These are phyloP conservation scores for Pyricularia sp. DNA, from an alignment of 2,329 filamentous ascomycete species.

Conservation along the genomic window DNA sequence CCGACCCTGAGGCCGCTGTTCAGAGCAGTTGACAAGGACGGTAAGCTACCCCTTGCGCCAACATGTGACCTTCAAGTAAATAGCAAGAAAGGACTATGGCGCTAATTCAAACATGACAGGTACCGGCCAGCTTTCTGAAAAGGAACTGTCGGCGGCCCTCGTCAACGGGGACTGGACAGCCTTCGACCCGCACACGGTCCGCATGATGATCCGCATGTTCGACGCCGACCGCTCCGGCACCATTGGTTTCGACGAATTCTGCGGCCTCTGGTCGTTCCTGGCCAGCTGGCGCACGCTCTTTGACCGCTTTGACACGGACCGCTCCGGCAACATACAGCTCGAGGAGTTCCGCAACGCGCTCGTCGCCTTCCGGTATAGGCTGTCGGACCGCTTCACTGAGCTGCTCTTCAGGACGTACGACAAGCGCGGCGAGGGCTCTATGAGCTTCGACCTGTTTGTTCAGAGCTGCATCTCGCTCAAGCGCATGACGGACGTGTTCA, in stretches of 20 bases:
- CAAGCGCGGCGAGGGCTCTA: conserved; percentile 58
- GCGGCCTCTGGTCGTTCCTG: conserved; percentile 91
- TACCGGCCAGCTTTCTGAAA: conserved; percentile 74
- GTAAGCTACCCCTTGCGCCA: conserved; percentile 30
- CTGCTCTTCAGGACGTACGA: conserved; percentile 86
- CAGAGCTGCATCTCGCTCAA: conserved; percentile 95
- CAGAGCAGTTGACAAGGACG: conserved; percentile 79
- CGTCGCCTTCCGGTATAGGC: conserved; percentile 84
- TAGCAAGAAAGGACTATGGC: background rate
- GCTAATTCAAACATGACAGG: conserved; percentile 29
- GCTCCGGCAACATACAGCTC: conserved; percentile 76
- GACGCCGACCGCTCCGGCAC: conserved; percentile 82
- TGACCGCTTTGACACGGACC: conserved; percentile 87
- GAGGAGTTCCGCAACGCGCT: conserved; percentile 69
- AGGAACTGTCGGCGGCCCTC: conserved; percentile 78
- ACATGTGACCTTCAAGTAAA: background rate
- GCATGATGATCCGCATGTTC: conserved; percentile 99
- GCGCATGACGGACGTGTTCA: conserved; percentile 98
- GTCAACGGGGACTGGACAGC: conserved; percentile 93
- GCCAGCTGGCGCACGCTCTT: conserved; percentile 91
- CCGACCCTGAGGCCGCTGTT: conserved; percentile 78
- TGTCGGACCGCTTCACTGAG: conserved; percentile 75
- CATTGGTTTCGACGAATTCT: conserved; percentile 94
- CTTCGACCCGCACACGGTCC: conserved; percentile 88
- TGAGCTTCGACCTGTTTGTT: conserved; percentile 94